phyloP scores from a whole-genome alignment of 1,284 basidiomycete genomes.

The Ganoderma boninense region DNA sequence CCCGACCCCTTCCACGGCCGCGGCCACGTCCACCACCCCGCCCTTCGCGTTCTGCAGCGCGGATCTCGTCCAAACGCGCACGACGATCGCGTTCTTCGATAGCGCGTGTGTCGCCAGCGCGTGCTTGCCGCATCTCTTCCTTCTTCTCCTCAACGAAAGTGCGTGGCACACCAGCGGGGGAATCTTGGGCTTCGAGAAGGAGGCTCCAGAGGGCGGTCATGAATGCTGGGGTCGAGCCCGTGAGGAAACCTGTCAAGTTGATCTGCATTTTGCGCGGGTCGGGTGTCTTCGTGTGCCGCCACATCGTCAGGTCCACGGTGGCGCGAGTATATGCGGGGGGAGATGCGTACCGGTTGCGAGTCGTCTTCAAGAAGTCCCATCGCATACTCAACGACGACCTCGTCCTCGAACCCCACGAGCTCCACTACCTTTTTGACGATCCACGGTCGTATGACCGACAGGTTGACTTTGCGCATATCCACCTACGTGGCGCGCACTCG shows the following conservation, averaged over 20 bases:
- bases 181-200: slow-evolving; percentile 89
- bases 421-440: slow-evolving; percentile 91
- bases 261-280: slow-evolving; percentile 98
- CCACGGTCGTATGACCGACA: slow-evolving; percentile 92
- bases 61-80: slow-evolving; percentile 71
- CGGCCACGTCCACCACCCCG: slow-evolving; percentile 55
- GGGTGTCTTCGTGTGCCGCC: slow-evolving; percentile 67
- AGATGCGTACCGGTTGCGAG: slow-evolving; percentile 72
- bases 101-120: slow-evolving; percentile 73
- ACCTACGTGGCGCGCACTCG: slow-evolving; percentile 59
- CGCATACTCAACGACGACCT: slow-evolving; percentile 96
- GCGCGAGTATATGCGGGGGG: background rate
- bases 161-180: slow-evolving; percentile 90
- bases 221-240: slow-evolving; percentile 81
- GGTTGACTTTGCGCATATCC: slow-evolving; percentile 94
- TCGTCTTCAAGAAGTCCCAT: slow-evolving; percentile 92
- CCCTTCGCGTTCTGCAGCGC: slow-evolving; percentile 53
- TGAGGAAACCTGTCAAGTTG: slow-evolving; percentile 91
- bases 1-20: slow-evolving; percentile 44
- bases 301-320: slow-evolving; percentile 7
- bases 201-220: slow-evolving; percentile 92
- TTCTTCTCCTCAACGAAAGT: slow-evolving; percentile 97
- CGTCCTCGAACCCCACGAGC: slow-evolving; percentile 94
- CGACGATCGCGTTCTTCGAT: slow-evolving; percentile 78
- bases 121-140: slow-evolving; percentile 85